Conservation (phyloP, 208 protist genomes). For the Trypanosoma brucei region DNA sequence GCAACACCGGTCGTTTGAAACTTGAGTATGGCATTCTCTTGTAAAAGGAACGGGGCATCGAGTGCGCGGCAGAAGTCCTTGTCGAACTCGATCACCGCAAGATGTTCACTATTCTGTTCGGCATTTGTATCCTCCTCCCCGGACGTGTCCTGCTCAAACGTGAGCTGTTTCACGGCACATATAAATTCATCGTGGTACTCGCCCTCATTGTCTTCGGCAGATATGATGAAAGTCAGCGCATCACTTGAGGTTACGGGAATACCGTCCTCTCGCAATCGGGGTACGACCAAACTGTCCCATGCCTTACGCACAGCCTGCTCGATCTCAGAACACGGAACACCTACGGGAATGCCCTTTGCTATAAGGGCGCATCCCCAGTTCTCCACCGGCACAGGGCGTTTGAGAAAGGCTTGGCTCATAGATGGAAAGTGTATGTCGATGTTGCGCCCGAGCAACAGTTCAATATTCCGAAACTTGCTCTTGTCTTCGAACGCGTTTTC, state of each 20-base stretch:
- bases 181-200: conserved; percentile 23
- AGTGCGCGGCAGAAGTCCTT: conserved; percentile 35
- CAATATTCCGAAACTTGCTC: conserved; percentile 72
- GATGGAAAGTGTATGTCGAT: conserved; percentile 65
- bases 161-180: conserved; percentile 21
- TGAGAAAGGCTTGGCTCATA: conserved; percentile 56
- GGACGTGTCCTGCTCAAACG: conserved; percentile 16
- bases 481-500: conserved; percentile 86
- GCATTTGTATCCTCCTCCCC: conserved; percentile 20
- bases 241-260: conserved; percentile 35
- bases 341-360: conserved; percentile 36
- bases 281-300: conserved; percentile 45
- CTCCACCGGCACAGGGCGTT: conserved; percentile 51
- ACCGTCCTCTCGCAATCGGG: conserved; percentile 15
- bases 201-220: conserved; percentile 19
- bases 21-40: conserved; percentile 28
- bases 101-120: conserved; percentile 24
- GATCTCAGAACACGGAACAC: conserved; percentile 25
- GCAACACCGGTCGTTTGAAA: conserved; percentile 35
- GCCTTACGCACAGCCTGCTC: conserved; percentile 33
- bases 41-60: conserved; percentile 40
- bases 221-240: conserved; percentile 49
- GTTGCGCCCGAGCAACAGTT: conserved; percentile 75
- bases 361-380: conserved; percentile 62
- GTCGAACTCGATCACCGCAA: conserved; percentile 71